Evolutionary conservation across 306 rosid genomes (phyloP).

Genomic region (Cucurbita maxima): DNA sequence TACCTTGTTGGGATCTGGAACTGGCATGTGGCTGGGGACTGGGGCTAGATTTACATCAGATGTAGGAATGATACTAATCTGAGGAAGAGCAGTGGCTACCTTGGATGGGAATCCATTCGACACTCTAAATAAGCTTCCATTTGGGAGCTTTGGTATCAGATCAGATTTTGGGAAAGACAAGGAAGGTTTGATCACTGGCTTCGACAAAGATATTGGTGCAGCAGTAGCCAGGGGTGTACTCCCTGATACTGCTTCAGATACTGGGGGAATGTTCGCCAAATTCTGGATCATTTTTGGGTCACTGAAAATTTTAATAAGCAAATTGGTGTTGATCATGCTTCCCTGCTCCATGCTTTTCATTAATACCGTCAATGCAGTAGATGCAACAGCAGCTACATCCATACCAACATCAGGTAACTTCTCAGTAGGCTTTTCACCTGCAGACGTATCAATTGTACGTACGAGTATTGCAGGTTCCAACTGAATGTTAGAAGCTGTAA

Average conservation of each 20-base stretch:
- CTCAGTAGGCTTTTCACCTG: constrained; percentile 10
- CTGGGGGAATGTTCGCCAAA: constrained; percentile 14
- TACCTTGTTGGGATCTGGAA: constrained; percentile 1
- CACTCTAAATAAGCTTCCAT: constrained; percentile 2
- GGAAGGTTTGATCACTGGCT: constrained; percentile 10
- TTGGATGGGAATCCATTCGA: constrained; percentile 11
- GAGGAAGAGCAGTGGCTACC: constrained; percentile 11
- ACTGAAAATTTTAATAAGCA: constrained; percentile 38
- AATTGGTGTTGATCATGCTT: constrained; percentile 35
- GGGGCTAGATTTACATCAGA: constrained; percentile 14
- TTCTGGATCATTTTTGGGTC: constrained; percentile 51
- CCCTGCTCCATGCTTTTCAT: constrained; percentile 33
- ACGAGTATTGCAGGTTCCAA: background rate
- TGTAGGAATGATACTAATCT: constrained; percentile 3
- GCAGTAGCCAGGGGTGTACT: background rate
- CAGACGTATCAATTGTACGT: background rate
- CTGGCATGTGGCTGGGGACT: constrained; percentile 6
- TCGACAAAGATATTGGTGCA: constrained; percentile 8
- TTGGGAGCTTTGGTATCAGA: background rate
- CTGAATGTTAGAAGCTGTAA: constrained; percentile 2
- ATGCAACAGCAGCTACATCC: constrained; percentile 30
- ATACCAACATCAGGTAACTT: constrained; percentile 14
- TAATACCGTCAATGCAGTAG: constrained; percentile 30
- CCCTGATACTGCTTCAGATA: background rate
- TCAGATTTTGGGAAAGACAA: constrained; percentile 9